Evolutionary conservation across 441 rosid genomes (phyloP).

Genomic region (Eugenia klotzschiana): DNA sequence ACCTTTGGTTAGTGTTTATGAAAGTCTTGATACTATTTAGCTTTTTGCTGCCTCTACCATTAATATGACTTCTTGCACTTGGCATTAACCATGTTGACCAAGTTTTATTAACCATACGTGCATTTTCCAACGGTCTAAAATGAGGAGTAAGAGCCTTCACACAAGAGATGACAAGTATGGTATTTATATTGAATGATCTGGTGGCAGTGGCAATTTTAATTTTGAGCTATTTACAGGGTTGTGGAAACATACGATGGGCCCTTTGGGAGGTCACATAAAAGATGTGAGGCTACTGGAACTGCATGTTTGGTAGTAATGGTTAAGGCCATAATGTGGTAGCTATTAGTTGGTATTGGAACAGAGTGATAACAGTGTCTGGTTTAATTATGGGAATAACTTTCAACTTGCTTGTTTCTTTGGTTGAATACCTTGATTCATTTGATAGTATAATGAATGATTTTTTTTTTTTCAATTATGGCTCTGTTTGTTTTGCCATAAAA

Average conservation of each 20-base stretch:
- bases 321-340: not conserved
- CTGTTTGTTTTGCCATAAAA: too few relatives aligned
- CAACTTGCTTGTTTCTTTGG: not conserved
- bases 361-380: not conserved
- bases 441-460: not conserved
- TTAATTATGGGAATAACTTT: not conserved
- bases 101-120: not conserved
- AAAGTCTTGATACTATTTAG: not conserved
- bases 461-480: too few relatives aligned
- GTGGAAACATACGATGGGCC: not conserved
- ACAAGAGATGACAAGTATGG: not conserved
- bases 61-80: not conserved
- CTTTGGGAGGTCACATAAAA: not conserved
- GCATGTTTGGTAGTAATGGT: not conserved
- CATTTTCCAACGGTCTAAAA: not conserved
- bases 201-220: not conserved
- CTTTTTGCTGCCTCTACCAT: not conserved
- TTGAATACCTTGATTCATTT: not conserved
- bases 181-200: not conserved
- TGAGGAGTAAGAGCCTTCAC: not conserved
- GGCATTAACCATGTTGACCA: not conserved
- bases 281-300: not conserved
- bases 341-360: not conserved
- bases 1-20: not conserved
- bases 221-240: not conserved